A percentile compares a stretch with the other conserved stretches of the same genome.
Evolutionary conservation across 306 rosid species (phyloP).

Genomic region (Gastrolobium bilobum): DNA sequence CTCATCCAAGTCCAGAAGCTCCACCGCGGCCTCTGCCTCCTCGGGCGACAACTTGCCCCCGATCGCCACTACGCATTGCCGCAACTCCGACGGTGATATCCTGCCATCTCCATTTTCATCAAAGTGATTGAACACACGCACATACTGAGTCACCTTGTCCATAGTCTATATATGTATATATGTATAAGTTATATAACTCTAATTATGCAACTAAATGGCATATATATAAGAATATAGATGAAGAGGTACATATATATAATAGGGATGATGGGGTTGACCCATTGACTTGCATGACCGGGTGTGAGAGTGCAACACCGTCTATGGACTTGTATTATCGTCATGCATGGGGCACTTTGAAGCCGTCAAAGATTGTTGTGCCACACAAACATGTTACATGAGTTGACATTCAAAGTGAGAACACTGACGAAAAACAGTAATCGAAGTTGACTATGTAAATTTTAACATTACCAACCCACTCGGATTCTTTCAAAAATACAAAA

Average conservation of each 20-base stretch:
- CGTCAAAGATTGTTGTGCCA: slow-evolving; percentile 33
- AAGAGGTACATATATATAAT: neutral
- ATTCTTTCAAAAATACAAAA: no score
- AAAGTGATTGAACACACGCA: slow-evolving; percentile 64
- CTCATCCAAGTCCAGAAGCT: slow-evolving; percentile 60
- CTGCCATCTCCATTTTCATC: slow-evolving; percentile 69
- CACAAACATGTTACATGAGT: neutral
- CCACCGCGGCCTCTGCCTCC: slow-evolving; percentile 60
- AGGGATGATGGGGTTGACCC: slow-evolving; percentile 35
- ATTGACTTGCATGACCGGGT: neutral
- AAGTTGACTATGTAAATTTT: neutral
- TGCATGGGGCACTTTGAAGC: slow-evolving; percentile 31
- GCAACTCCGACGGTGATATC: slow-evolving; percentile 71
- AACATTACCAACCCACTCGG: no score
- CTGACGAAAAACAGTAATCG: neutral
- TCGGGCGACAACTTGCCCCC: slow-evolving; percentile 53
- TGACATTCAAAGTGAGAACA: slow-evolving; percentile 14
- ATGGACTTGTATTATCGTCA: neutral
- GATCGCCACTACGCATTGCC: slow-evolving; percentile 55
- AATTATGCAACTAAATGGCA: neutral
- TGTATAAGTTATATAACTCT: neutral
- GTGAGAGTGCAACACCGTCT: neutral
- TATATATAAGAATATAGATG: neutral
- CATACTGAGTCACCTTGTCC: slow-evolving; percentile 61
- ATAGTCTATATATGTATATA: neutral